These are phyloP conservation scores for Raddia distichophylla DNA, from an alignment of 176 grass and related monocot species.

Conservation along the genomic window DNA sequence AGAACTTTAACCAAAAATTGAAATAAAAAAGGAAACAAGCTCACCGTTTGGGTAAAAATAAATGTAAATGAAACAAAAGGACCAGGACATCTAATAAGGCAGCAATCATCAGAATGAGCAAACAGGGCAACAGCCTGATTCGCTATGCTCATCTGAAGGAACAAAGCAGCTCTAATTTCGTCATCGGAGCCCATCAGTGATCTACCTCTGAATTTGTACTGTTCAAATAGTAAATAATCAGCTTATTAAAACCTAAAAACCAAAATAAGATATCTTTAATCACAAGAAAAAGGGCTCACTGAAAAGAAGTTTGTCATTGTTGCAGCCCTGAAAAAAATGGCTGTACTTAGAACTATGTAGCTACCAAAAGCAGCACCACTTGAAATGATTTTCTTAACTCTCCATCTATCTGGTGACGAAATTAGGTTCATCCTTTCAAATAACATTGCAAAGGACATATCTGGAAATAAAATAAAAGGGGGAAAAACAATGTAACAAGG, in stretches of 20 bases:
- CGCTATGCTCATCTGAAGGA: conserved; percentile 49
- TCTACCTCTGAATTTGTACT: conserved; percentile 33
- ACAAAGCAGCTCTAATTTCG: conserved; percentile 47
- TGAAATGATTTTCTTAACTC: conserved; percentile 46
- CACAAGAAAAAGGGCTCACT: conserved; percentile 36
- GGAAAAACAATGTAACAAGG: background rate
- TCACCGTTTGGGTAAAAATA: conserved; percentile 46
- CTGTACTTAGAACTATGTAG: conserved; percentile 48
- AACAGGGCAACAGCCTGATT: conserved; percentile 45
- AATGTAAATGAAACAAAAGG: conserved; percentile 31
- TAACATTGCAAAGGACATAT: conserved; percentile 49
- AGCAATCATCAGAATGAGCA: conserved; percentile 41
- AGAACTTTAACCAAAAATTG: background rate
- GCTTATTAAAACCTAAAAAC: conserved; percentile 9
- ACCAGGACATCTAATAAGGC: conserved; percentile 24
- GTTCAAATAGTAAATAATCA: conserved; percentile 35
- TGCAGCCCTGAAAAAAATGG: conserved; percentile 38
- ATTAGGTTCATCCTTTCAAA: conserved; percentile 46
- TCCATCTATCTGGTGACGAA: conserved; percentile 39
- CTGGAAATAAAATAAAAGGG: conserved; percentile 24
- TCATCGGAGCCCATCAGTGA: conserved; percentile 34
- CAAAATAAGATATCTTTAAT: background rate
- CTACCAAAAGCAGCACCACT: conserved; percentile 41
- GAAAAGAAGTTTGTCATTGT: conserved; percentile 4
- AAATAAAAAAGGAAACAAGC: background rate